phyloP scores from a whole-genome alignment of 1,284 basidiomycete genomes.

The Thecaphora frezii region DNA sequence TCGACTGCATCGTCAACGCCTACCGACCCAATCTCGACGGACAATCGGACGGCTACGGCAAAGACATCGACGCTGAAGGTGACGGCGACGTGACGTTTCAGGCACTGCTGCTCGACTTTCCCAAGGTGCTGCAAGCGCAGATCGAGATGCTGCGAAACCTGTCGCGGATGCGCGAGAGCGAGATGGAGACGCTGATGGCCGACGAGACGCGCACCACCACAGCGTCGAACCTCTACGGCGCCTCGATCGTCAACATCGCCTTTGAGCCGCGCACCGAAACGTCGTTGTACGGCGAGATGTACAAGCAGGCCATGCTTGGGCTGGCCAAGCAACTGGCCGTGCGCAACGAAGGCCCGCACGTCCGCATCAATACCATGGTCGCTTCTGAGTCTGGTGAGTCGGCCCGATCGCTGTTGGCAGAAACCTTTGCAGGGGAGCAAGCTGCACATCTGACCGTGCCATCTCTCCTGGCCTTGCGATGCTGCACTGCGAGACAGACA shows the following conservation, averaged over 20 bases:
- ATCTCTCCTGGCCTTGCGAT: too few species aligned
- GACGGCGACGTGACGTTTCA: background rate
- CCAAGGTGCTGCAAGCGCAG: background rate
- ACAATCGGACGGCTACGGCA: too few species aligned
- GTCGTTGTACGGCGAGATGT: background rate
- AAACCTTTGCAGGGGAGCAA: too few species aligned
- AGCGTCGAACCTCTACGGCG: background rate
- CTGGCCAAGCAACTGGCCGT: background rate
- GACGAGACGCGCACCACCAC: background rate
- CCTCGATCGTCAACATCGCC: constrained; percentile 1
- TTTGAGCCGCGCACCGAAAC: background rate
- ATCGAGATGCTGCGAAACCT: background rate
- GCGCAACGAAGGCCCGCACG: background rate
- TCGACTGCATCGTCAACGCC: constrained; percentile 14
- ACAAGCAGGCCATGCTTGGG: background rate
- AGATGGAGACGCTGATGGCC: background rate
- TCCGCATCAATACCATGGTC: constrained; percentile 3
- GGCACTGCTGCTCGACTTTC: background rate
- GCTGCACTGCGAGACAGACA: too few species aligned
- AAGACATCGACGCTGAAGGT: too few species aligned
- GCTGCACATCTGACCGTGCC: too few species aligned
- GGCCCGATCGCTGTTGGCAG: background rate
- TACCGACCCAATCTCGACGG: background rate
- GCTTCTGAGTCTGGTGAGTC: background rate
- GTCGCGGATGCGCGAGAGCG: background rate